Conservation (phyloP, 1,284 basidiomycete species). For the Leccinum fuscescens region DNA sequence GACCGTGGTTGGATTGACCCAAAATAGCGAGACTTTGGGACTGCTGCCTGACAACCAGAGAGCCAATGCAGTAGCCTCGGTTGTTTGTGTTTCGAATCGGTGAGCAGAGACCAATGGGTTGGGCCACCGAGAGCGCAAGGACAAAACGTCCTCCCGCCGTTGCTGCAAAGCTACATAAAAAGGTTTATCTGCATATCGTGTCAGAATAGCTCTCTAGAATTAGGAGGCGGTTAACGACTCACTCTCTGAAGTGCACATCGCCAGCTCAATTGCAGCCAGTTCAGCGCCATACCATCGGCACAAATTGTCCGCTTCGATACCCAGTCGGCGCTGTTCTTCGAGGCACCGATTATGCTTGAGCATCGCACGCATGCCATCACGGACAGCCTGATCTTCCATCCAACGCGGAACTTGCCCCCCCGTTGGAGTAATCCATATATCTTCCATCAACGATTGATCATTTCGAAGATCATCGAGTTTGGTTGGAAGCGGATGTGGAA, state of each 20-base stretch:
- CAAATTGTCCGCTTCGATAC: neutral
- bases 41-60: neutral
- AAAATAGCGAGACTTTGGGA: neutral
- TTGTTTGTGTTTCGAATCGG: neutral
- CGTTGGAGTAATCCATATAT: conserved; percentile 38
- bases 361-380: conserved; percentile 33
- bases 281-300: neutral
- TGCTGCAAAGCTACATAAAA: neutral
- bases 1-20: neutral
- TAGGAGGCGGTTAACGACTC: neutral
- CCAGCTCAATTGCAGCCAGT: neutral
- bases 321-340: conserved; percentile 26
- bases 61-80: neutral
- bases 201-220: no score
- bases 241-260: neutral
- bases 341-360: conserved; percentile 30
- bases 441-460: conserved; percentile 34
- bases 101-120: neutral
- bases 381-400: conserved; percentile 35
- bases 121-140: neutral
- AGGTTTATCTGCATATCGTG: neutral
- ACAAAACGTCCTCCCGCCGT: neutral
- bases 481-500: conserved; percentile 33
- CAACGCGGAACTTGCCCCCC: conserved; percentile 27
- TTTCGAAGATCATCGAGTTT: conserved; percentile 31